phyloP scores from a whole-genome alignment of 2,329 filamentous ascomycete genomes.

The Calonectria henricotiae region DNA sequence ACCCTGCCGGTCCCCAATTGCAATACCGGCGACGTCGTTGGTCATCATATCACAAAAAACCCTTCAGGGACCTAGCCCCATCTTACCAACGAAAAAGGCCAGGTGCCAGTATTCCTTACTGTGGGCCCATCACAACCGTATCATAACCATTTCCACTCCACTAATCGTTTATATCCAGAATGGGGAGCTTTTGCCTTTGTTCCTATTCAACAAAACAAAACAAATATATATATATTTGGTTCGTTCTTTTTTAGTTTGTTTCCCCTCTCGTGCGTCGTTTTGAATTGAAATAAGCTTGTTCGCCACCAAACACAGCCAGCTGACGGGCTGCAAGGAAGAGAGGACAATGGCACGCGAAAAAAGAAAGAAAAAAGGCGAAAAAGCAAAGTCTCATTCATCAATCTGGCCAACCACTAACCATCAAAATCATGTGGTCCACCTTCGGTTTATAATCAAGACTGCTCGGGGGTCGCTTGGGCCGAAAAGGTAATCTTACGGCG shows the following conservation, averaged over 20 bases:
- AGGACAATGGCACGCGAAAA: background rate
- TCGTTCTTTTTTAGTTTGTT: background rate
- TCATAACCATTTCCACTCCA: constrained; percentile 11
- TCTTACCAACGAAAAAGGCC: constrained; percentile 17
- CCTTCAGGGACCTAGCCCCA: constrained; percentile 7
- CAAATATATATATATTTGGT: background rate
- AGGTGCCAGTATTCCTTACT: constrained; percentile 4
- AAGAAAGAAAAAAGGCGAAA: constrained; percentile 4
- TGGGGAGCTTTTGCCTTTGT: background rate
- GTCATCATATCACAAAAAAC: background rate
- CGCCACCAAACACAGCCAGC: background rate
- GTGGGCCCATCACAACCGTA: constrained; percentile 14
- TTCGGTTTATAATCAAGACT: constrained; percentile 7
- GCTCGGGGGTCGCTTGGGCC: constrained; percentile 12
- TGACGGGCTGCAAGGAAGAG: background rate
- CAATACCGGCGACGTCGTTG: constrained; percentile 8
- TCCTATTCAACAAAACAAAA: background rate
- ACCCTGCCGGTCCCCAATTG: background rate
- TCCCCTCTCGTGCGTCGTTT: background rate
- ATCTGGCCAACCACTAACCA: constrained; percentile 1
- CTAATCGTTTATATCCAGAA: background rate
- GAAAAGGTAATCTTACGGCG: constrained; percentile 32
- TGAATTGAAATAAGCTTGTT: background rate
- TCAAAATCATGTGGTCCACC: constrained; percentile 13
- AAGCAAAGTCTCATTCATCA: constrained; percentile 18